Base-by-base conservation (phyloP, 192 early-diverging fungal species). In the Backusella liffmaniae region DNA sequence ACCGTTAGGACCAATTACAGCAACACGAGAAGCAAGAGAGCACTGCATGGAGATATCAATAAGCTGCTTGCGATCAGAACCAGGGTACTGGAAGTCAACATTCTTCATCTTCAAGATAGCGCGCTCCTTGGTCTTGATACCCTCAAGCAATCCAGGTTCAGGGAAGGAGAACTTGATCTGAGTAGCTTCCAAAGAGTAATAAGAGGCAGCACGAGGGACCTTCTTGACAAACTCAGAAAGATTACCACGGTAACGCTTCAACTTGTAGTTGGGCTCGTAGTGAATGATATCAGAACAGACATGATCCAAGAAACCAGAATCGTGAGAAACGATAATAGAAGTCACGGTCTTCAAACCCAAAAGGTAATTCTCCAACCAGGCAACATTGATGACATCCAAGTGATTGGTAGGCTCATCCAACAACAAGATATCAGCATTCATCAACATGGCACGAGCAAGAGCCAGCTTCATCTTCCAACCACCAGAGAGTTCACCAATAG, bases 401-500 rank as follows among this genome's bases (percentile, higher is more conserved):
- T 93, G 91, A 87, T 94, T 94, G 78, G 92, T 94, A 69, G 93
- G 93, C 83, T 95, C 94, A 81, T 95, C 94, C 76, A 94, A 84
- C 73, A 95, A 84, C 76, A 94, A 80, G 67, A 95, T 92, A 84
- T 95, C 94, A 79, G 93, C 91, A 77, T 94, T 92, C 85, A 87
- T 85, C 81, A 95, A 85, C 90, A 95, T 92, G 62, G 94, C 93
- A 86, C 92, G 91, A 12, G 93, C 93, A 81, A 95, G 88, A 85
- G 89, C 92, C 66, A 94, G 84, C 90, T 94, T 94, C 94, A 95
- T 95, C 85, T 93, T 92, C 93, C 93, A 95, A 81, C 93, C 93
- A 85, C 93, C 93, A 76, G 91, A 92, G 21, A 95, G 90, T 51
- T 89, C 85, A 71, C 90, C 91, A 83, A 95, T 90, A 76, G 90